Percentiles rank a stretch among this genome's conserved stretches.
These are phyloP conservation scores for Thalia dealbata DNA, from an alignment of 176 grass and related monocot species.

Conservation along the genomic window DNA sequence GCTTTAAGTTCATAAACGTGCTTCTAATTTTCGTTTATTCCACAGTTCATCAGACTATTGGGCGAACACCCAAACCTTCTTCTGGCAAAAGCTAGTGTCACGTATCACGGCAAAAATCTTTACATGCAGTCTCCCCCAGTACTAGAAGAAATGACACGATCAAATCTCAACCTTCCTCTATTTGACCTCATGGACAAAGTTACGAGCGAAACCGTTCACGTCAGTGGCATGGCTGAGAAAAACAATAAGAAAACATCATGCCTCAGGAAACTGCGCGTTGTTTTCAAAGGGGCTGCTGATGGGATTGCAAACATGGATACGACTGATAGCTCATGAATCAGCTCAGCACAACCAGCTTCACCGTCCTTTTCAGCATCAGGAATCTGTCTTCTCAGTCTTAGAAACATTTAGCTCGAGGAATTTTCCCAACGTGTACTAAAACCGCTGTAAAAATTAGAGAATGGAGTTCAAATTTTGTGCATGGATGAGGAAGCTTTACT, in stretches of 20 bases:
- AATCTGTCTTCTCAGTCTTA: neutral
- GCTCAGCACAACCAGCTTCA: neutral
- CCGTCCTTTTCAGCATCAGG: neutral
- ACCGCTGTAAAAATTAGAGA: neutral
- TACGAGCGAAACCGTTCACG: slow-evolving; percentile 44
- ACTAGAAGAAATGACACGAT: slow-evolving; percentile 74
- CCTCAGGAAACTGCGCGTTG: slow-evolving; percentile 61
- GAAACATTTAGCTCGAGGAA: neutral
- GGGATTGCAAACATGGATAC: slow-evolving; percentile 50
- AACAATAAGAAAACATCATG: slow-evolving; percentile 65
- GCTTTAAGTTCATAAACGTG: slow-evolving; percentile 10
- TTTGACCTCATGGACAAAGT: slow-evolving; percentile 55
- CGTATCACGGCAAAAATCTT: slow-evolving; percentile 55
- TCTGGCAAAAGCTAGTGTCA: slow-evolving; percentile 71
- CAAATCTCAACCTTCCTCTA: slow-evolving; percentile 46
- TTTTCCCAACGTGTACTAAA: neutral
- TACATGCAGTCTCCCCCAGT: slow-evolving; percentile 89
- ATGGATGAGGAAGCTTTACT: neutral
- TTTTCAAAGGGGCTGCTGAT: slow-evolving; percentile 44
- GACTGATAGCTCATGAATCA: slow-evolving; percentile 22
- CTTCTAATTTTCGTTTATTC: slow-evolving; percentile 6
- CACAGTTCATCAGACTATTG: slow-evolving; percentile 75
- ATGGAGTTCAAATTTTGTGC: neutral
- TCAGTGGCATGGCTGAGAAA: slow-evolving; percentile 47
- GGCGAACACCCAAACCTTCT: slow-evolving; percentile 50